phyloP scores from a whole-genome alignment of 2,329 filamentous ascomycete genomes.

The Chalaropsis thielavioides region DNA sequence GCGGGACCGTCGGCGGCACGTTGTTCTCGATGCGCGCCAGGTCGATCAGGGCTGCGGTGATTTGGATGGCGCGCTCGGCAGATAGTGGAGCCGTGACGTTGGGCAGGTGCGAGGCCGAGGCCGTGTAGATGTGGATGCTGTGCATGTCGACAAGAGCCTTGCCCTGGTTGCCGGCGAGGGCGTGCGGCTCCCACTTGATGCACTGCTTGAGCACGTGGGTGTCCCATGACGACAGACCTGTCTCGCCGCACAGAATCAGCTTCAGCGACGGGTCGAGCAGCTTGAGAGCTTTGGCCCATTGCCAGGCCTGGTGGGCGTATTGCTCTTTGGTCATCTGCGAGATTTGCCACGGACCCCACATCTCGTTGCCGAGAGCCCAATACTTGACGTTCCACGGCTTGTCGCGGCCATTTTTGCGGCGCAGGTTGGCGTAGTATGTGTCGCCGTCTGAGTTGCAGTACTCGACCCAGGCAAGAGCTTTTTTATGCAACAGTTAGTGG shows the following conservation, averaged over 20 bases:
- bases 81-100: constrained; percentile 43
- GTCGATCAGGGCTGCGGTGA: constrained; percentile 54
- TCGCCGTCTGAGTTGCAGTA: constrained; percentile 71
- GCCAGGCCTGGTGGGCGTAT: constrained; percentile 53
- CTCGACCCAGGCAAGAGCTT: constrained; percentile 60
- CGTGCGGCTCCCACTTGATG: constrained; percentile 30
- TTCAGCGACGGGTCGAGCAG: constrained; percentile 54
- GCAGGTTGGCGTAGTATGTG: constrained; percentile 69
- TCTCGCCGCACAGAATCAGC: constrained; percentile 62
- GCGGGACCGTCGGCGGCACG: constrained; percentile 42
- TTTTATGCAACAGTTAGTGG: neutral
- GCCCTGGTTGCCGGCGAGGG: constrained; percentile 24
- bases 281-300: constrained; percentile 59
- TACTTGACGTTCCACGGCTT: constrained; percentile 72
- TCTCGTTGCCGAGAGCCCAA: constrained; percentile 71
- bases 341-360: constrained; percentile 53
- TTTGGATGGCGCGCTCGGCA: constrained; percentile 61
- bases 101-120: constrained; percentile 34
- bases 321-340: constrained; percentile 54
- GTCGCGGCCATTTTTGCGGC: constrained; percentile 57
- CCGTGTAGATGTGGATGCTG: constrained; percentile 67
- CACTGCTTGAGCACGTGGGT: constrained; percentile 58
- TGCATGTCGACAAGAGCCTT: constrained; percentile 57
- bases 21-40: constrained; percentile 56
- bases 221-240: constrained; percentile 57